Evolutionary conservation across 768 basidiomycete species (phyloP), one percentile per base, ranked within the genome.

Genomic region (Macrolepiota fuliginosa): DNA sequence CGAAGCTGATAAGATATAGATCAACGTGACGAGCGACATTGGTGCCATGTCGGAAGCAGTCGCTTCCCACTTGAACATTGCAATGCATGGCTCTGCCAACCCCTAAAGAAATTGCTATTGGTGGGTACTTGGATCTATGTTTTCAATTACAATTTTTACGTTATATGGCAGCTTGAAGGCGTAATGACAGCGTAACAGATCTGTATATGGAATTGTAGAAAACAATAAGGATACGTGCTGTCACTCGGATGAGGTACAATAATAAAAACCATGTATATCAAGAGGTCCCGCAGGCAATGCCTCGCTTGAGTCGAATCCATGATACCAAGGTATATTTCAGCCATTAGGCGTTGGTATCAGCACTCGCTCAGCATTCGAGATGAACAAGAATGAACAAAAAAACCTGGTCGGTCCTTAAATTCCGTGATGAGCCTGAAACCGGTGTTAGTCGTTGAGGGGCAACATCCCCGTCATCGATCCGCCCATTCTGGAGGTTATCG

Each of bases 21-120:
- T 85, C 62, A 83, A 82, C 62, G 82, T 81, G 1, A 75, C 74
- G 0, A 75, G 73, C 36, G 83, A 84, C 58, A 71, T 69, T 32
- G 76, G 76, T 1, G 80, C 82, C 0, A 73, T 84, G 65, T 65
- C 77, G 0, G 77, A 80, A 29, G 72, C 67, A 9, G 71, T 76
- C 12, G 64, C 65, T 3, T 61, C 66, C 13, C 70, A 76, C 36
- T 56, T 76, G 6, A 61, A 59, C 7, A 64, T 50, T 9, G 75
- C 74, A 2, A 27, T 62, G 24, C 52, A 49, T 22, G 58, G 62
- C 19, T 35, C 45, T 24, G 9, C 53, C 13, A 24, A 45, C 2
- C 25, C 36, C 35, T 50, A 22, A 22, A 57, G 19, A 27, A 22
- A 11, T 27, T 52, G 7, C n/a, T 11, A 12, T 54, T 24, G 36